Base-by-base conservation (phyloP, 306 rosid genomes). In the Vigna angularis region DNA sequence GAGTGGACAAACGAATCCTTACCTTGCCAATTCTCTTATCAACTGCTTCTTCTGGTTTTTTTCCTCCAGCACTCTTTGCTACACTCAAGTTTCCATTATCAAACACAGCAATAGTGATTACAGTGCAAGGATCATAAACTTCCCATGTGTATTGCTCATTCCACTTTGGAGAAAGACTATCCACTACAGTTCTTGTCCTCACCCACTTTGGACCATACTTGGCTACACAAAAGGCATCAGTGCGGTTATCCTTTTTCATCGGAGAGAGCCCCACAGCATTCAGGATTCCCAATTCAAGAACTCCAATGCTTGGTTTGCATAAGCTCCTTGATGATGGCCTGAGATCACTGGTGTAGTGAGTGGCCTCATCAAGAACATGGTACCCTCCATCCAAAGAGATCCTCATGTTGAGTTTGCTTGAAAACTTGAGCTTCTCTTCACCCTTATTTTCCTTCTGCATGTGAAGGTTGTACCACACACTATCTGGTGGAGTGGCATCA, bases 201-300 rank as follows among this genome's bases (percentile, higher is more conserved):
- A 80, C 87, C 91, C 91, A 87, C 36, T 87, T 87, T 0, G 87
- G 73, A 6, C 87, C 91, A 57, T 85, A 88, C 62, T 88, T 87
- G 0, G 89, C 89, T 3, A 85, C 89, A 66, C 91, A 88, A 17
- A 65, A 88, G 1, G 91, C 85, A 7, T 88, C 87, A 0, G 89
- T 78, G 15, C 76, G 70, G 14, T 83, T 80, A 8, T 81, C 89
- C 67, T 26, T 82, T 72, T 88, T 88, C 89, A 85, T 88, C 9
- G 86, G 73, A 47, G 79, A 53, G 51, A 87, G 67, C 1, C 86
- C 89, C 0, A 49, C 68, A 8, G 87, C 91, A 14, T 67, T 87
- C 30, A 85, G 15, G 34, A 87, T 83, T 13, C 91, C 91, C 13
- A 87, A 42, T 82, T 85, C 91, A 59, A 87, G 55, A 59, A 85